Conservation (phyloP, 2,329 filamentous ascomycete genomes). For the Canariomyces notabilis region DNA sequence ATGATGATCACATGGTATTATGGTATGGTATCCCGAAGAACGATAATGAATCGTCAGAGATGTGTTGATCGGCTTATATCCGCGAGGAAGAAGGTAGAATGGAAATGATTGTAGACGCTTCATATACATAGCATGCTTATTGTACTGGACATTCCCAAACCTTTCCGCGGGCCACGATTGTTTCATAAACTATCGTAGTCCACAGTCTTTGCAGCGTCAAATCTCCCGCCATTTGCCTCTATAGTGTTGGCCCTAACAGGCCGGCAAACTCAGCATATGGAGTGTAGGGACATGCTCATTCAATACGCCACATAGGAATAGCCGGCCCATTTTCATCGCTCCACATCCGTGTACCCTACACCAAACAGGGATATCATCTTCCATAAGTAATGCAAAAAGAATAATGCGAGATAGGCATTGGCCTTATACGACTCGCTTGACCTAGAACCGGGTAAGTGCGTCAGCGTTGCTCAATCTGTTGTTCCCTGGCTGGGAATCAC, state of each 20-base stretch:
- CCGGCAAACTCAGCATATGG: slow-evolving; percentile 10
- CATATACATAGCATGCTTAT: no score
- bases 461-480: not conserved
- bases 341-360: slow-evolving; percentile 8
- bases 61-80: slow-evolving; percentile 1
- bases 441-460: slow-evolving; percentile 11
- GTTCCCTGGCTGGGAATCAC: no score
- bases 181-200: slow-evolving; percentile 11
- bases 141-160: no score
- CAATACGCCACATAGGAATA: slow-evolving; percentile 15
- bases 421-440: slow-evolving; percentile 27
- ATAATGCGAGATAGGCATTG: not conserved
- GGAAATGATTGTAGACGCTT: no score
- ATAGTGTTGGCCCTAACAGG: slow-evolving; percentile 14
- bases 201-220: not conserved
- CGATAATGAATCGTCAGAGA: no score
- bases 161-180: no score
- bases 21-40: not conserved
- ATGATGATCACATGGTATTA: not conserved
- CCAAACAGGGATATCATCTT: slow-evolving; percentile 5
- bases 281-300: slow-evolving; percentile 14
- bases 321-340: slow-evolving; percentile 10
- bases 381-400: slow-evolving; percentile 10
- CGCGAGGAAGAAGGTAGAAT: no score
- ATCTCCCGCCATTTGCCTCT: slow-evolving; percentile 2